A percentile compares a stretch with the other conserved stretches of the same genome.
Conservation (phyloP, 257 asterid genomes). For the Primulina huaijiensis region DNA sequence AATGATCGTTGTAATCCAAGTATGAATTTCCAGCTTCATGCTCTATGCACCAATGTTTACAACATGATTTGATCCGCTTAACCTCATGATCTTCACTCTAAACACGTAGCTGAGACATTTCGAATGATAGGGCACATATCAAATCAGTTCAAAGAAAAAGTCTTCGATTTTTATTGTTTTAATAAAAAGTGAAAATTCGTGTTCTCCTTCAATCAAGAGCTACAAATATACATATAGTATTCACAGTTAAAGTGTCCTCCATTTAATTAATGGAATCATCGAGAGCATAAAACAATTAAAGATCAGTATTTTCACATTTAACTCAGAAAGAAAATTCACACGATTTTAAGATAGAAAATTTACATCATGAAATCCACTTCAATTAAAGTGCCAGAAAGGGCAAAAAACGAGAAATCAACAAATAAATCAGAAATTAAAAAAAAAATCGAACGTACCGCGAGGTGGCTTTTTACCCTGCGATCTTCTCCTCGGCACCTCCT, state of each 20-base stretch:
- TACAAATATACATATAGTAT: background rate
- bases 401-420: conserved; percentile 1
- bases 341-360: background rate
- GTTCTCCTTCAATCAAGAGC: conserved; percentile 18
- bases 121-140: background rate
- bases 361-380: background rate
- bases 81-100: background rate
- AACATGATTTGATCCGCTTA: background rate
- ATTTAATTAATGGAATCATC: conserved; percentile 11
- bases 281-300: conserved; percentile 20
- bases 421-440: conserved; percentile 12
- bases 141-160: conserved; percentile 1
- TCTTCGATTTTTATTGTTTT: no score
- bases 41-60: background rate
- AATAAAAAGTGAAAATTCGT: background rate
- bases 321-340: background rate
- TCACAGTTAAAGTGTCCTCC: conserved; percentile 27
- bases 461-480: conserved; percentile 39
- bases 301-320: background rate
- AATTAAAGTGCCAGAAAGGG: background rate
- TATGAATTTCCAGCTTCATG: background rate
- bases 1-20: background rate
- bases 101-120: background rate
- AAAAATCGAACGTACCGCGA: conserved; percentile 26
- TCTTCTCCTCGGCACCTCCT: conserved; percentile 19